These are phyloP conservation scores for Nemania sp. DNA, from an alignment of 2,329 filamentous ascomycete species.

Conservation along the genomic window DNA sequence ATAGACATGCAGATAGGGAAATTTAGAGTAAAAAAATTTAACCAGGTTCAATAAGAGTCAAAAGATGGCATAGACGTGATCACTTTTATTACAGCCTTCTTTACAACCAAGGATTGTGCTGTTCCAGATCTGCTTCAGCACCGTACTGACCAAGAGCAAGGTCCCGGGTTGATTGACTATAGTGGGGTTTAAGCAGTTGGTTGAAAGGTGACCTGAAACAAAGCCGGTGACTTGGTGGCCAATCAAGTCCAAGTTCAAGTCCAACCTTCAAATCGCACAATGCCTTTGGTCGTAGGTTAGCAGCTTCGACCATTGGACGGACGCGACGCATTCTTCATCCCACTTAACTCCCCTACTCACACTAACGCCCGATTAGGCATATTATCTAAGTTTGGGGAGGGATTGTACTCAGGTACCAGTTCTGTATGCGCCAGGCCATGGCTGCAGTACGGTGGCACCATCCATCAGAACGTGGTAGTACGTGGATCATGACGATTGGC, in stretches of 20 bases:
- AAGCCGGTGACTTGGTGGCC: conserved; percentile 44
- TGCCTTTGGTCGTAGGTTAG: conserved; percentile 36
- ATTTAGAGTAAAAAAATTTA: too few species aligned
- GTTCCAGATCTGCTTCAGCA: conserved; percentile 29
- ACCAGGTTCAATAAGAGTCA: background rate
- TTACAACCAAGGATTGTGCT: conserved; percentile 20
- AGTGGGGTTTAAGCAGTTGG: conserved; percentile 34
- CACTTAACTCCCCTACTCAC: too few species aligned
- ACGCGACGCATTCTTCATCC: conserved; percentile 9
- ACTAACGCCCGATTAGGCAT: background rate
- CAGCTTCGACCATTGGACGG: conserved; percentile 29
- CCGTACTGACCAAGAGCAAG: background rate
- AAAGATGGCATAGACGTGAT: background rate
- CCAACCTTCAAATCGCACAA: conserved; percentile 41
- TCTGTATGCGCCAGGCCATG: conserved; percentile 21
- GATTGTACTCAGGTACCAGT: background rate
- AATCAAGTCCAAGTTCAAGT: conserved; percentile 43
- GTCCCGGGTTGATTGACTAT: background rate
- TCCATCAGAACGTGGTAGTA: conserved; percentile 39
- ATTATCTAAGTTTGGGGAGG: conserved; percentile 8
- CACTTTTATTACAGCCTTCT: conserved; percentile 16
- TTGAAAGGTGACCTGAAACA: conserved; percentile 47
- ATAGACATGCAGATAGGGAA: too few species aligned
- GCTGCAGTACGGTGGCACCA: conserved; percentile 31
- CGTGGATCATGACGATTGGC: conserved; percentile 42